A percentile compares a stretch with the other conserved stretches of the same genome.
phyloP scores from a whole-genome alignment of 2,329 filamentous ascomycete species.

The Verticillium tricorpus region DNA sequence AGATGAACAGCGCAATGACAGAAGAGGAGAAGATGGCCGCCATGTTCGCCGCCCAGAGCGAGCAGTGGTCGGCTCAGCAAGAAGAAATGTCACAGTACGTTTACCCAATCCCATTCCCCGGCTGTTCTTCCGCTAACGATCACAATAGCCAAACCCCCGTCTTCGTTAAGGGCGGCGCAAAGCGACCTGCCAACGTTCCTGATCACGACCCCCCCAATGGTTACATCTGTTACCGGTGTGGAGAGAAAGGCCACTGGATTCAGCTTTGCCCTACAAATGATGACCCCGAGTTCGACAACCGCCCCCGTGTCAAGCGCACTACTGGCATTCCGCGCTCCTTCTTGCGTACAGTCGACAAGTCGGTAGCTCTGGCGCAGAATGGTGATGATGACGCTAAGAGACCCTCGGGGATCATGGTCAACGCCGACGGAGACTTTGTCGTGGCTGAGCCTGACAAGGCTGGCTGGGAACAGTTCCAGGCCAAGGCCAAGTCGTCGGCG shows the following conservation, averaged over 20 bases:
- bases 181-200: slow-evolving; percentile 71
- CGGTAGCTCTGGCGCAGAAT: slow-evolving; percentile 67
- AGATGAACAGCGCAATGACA: slow-evolving; percentile 75
- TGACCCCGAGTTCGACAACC: slow-evolving; percentile 91
- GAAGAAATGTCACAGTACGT: slow-evolving; percentile 82
- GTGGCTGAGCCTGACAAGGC: slow-evolving; percentile 93
- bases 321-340: slow-evolving; percentile 96
- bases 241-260: slow-evolving; percentile 99
- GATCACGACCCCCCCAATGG: slow-evolving; percentile 90
- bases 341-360: slow-evolving; percentile 92
- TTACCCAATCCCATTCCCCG: not conserved
- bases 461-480: slow-evolving; percentile 95
- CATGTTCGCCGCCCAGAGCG: slow-evolving; percentile 84
- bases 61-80: slow-evolving; percentile 90
- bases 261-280: slow-evolving; percentile 98
- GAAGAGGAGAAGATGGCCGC: slow-evolving; percentile 93
- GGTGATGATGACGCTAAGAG: slow-evolving; percentile 76
- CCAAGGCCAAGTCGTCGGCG: slow-evolving; percentile 82
- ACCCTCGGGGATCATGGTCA: slow-evolving; percentile 91
- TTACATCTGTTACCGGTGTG: slow-evolving; percentile 94
- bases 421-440: slow-evolving; percentile 95
- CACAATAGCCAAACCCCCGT: slow-evolving; percentile 54
- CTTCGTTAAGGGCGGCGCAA: slow-evolving; percentile 52
- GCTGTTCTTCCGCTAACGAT: slow-evolving; percentile 16
- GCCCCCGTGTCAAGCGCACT: slow-evolving; percentile 88